Evolutionary conservation across 2,329 filamentous ascomycete genomes (phyloP).

Genomic region (Fusarium virguliforme): DNA sequence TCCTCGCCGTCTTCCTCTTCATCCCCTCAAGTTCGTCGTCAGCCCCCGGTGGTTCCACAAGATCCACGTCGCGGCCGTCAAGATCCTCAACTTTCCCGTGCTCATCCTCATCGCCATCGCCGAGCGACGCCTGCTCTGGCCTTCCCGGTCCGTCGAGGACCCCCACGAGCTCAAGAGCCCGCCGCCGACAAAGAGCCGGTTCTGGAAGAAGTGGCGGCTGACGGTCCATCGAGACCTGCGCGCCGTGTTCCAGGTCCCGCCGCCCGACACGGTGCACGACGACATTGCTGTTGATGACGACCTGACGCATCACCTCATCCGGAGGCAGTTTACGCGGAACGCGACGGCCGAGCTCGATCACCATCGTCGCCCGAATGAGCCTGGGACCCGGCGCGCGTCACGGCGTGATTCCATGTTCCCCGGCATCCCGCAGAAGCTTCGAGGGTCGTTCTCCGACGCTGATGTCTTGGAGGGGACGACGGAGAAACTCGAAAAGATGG

Average conservation of each 20-base stretch:
- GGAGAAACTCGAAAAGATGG: slow-evolving; percentile 65
- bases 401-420: slow-evolving; percentile 73
- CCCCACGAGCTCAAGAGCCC: slow-evolving; percentile 42
- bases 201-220: slow-evolving; percentile 79
- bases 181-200: slow-evolving; percentile 59
- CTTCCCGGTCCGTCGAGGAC: slow-evolving; percentile 42
- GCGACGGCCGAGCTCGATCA: slow-evolving; percentile 58
- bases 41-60: slow-evolving; percentile 92
- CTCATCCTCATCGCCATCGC: slow-evolving; percentile 79
- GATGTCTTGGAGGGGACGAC: slow-evolving; percentile 64
- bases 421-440: slow-evolving; percentile 65
- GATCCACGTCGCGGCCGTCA: slow-evolving; percentile 84
- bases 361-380: slow-evolving; percentile 43
- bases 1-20: slow-evolving; percentile 81
- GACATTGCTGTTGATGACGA: slow-evolving; percentile 74
- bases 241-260: slow-evolving; percentile 80
- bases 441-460: slow-evolving; percentile 64
- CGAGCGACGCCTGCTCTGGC: slow-evolving; percentile 81
- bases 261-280: slow-evolving; percentile 72
- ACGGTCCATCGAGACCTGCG: slow-evolving; percentile 81
- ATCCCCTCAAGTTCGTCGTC: slow-evolving; percentile 83
- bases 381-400: slow-evolving; percentile 54
- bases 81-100: slow-evolving; percentile 81
- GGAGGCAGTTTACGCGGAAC: slow-evolving; percentile 69
- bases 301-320: slow-evolving; percentile 71